Conservation (phyloP, 345 rosid genomes). For the Microthlaspi erraticum region DNA sequence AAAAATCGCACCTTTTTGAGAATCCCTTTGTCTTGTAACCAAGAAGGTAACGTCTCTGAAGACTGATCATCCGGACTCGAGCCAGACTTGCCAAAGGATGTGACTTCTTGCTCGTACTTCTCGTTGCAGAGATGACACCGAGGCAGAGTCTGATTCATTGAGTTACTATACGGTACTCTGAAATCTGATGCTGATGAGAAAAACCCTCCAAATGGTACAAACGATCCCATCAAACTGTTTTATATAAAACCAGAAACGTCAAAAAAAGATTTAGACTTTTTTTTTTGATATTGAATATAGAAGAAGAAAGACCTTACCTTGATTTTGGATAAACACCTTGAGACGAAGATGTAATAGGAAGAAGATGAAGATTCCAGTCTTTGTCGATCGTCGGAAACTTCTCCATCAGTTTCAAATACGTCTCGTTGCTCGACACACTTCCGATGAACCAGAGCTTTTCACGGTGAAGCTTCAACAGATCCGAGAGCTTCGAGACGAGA, state of each 20-base stretch:
- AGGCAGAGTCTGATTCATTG: conserved; percentile 39
- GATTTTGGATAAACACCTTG: conserved; percentile 56
- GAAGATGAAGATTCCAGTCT: conserved; percentile 70
- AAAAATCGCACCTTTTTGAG: conserved; percentile 51
- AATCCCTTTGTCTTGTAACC: conserved; percentile 51
- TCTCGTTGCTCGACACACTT: conserved; percentile 54
- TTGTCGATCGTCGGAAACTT: conserved; percentile 56
- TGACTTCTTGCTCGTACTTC: conserved; percentile 66
- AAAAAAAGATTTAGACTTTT: conserved; percentile 27
- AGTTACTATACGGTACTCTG: conserved; percentile 45
- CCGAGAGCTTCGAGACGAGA: conserved; percentile 51
- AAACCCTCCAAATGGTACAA: conserved; percentile 79
- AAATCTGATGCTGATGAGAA: conserved; percentile 62
- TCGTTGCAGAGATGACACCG: conserved; percentile 65
- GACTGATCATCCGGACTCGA: conserved; percentile 50
- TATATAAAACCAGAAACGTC: conserved; percentile 35
- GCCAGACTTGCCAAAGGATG: conserved; percentile 46
- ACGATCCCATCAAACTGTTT: conserved; percentile 78
- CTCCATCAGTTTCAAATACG: conserved; percentile 51
- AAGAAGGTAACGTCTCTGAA: conserved; percentile 55
- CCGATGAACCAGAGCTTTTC: conserved; percentile 65
- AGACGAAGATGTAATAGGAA: conserved; percentile 57
- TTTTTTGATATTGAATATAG: background rate
- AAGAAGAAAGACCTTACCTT: conserved; percentile 44
- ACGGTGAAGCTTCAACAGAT: conserved; percentile 47